Base-by-base conservation (phyloP, 306 rosid species). In the Dalbergia cultrata region DNA sequence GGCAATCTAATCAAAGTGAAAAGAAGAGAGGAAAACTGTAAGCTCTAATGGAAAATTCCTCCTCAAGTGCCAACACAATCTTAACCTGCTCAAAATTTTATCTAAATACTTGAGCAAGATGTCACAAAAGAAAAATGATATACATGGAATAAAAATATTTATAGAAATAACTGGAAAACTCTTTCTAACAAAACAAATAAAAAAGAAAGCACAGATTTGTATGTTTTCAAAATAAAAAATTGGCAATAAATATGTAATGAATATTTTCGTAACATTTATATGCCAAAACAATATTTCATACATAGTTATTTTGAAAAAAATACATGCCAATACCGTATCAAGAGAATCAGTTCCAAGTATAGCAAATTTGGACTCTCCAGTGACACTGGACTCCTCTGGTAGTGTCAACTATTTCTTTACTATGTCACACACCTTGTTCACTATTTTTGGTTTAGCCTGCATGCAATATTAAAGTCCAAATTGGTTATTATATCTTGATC, bases 51-150 rank as follows among this genome's bases (percentile, higher is more conserved):
- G 88, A 88, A 52, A 94, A 94, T 12, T 68, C 90, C 87, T 92
- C 98, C 78, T 94, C 97, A 71, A 94, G 96, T 67, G 94, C 97
- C 98, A 92, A 89, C 87, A 94, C 97, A 82, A 94, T 94, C 90
- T 94, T 96, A 74, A 94, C 98, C 98, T 94, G 70, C n/a, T n/a
- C n/a, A n/a, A n/a, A n/a, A n/a, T n/a, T n/a, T n/a, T n/a, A n/a
- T n/a, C n/a, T n/a, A n/a, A n/a, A n/a, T n/a, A n/a, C n/a, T n/a
- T n/a, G n/a, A n/a, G n/a, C n/a, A n/a, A n/a, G n/a, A n/a, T n/a
- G n/a, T n/a, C n/a, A n/a, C n/a, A n/a, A n/a, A n/a, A n/a, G n/a
- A n/a, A n/a, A n/a, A n/a, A n/a, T n/a, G 66, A n/a, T n/a, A n/a
- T n/a, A n/a, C n/a, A n/a, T n/a, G n/a, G n/a, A n/a, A n/a, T 72